These are phyloP conservation scores for Macrocybe gigantea DNA, from an alignment of 768 basidiomycete species.

Conservation along the genomic window DNA sequence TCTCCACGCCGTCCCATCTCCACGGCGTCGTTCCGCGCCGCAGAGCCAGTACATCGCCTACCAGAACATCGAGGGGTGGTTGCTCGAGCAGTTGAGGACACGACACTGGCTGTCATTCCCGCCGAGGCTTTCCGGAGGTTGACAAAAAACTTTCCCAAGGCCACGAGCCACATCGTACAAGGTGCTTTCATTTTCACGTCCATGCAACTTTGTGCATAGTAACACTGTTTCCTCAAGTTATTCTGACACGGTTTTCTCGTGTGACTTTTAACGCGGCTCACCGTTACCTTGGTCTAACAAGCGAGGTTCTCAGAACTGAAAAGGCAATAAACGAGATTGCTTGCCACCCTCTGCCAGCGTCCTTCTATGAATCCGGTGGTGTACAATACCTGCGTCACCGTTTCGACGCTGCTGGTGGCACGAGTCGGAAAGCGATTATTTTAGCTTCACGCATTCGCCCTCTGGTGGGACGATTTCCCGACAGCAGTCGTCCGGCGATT, in stretches of 20 bases:
- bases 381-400: constrained; percentile 84
- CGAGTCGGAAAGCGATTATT: constrained; percentile 55
- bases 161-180: constrained; percentile 94
- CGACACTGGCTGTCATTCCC: constrained; percentile 96
- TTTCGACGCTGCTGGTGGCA: constrained; percentile 60
- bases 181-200: constrained; percentile 33
- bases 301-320: constrained; percentile 93
- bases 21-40: constrained; percentile 3
- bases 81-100: constrained; percentile 91
- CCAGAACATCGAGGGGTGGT: constrained; percentile 60
- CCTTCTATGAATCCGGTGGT: constrained; percentile 91
- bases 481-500: constrained; percentile 20
- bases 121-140: constrained; percentile 93
- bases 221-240: constrained; percentile 47
- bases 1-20: not conserved
- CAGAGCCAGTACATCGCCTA: constrained; percentile 13
- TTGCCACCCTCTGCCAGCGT: constrained; percentile 85
- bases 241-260: constrained; percentile 91
- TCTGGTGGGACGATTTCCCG: constrained; percentile 14
- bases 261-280: constrained; percentile 98
- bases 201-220: constrained; percentile 4
- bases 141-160: constrained; percentile 95
- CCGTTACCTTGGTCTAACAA: constrained; percentile 90
- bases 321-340: constrained; percentile 97
- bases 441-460: constrained; percentile 30